Evolutionary conservation across 148 eudicot genomes (phyloP).

Genomic region (Rheum nobile): DNA sequence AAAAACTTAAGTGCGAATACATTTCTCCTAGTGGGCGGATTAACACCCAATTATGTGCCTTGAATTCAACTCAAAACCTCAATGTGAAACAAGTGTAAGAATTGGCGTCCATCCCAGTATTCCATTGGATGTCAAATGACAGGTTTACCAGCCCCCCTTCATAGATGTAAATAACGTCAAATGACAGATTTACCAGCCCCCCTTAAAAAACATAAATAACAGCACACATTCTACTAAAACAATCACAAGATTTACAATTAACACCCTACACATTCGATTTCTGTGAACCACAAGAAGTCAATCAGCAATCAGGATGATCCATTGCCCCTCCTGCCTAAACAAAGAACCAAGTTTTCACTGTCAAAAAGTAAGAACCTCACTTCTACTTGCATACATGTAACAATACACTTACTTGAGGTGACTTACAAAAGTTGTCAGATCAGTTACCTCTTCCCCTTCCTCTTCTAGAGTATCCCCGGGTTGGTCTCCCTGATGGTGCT

Average conservation of each 20-base stretch:
- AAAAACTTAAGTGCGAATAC: too few species aligned
- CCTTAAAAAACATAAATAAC: not conserved
- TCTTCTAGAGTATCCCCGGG: not conserved
- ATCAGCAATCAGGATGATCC: not conserved
- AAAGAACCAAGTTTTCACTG: not conserved
- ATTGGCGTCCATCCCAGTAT: not conserved
- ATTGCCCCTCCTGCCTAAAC: not conserved
- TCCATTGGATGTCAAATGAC: not conserved
- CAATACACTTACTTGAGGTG: not conserved
- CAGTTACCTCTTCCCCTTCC: constrained; percentile 1
- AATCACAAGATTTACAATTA: not conserved
- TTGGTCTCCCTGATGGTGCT: not conserved
- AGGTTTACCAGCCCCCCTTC: not conserved
- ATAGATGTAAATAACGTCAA: not conserved
- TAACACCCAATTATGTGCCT: too few species aligned
- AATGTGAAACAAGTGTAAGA: not conserved
- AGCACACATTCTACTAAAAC: not conserved
- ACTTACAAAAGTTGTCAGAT: not conserved
- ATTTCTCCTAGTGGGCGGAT: too few species aligned
- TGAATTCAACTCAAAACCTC: not conserved
- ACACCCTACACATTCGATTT: not conserved
- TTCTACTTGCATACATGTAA: not conserved
- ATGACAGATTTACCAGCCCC: not conserved
- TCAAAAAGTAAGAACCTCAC: not conserved
- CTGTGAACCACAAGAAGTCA: not conserved